These are phyloP conservation scores for Pachyrhizus erosus DNA, from an alignment of 306 rosid species.

Conservation along the genomic window DNA sequence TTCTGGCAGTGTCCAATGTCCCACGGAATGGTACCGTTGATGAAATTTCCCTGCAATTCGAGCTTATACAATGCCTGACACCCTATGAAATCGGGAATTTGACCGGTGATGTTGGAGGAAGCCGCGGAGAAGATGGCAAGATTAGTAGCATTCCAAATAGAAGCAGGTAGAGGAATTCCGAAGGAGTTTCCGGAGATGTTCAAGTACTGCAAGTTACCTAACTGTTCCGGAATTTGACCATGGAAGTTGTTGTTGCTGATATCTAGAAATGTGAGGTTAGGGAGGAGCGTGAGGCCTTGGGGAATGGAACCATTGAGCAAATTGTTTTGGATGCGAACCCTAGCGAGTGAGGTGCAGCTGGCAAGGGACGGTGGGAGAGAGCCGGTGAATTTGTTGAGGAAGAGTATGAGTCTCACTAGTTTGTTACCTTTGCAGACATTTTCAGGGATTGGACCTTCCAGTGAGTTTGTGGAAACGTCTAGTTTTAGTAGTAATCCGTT, in stretches of 20 bases:
- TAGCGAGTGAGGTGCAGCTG: conserved; percentile 62
- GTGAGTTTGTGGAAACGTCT: conserved; percentile 80
- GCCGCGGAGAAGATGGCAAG: conserved; percentile 81
- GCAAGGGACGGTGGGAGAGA: conserved; percentile 58
- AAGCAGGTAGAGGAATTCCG: conserved; percentile 53
- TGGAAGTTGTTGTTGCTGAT: conserved; percentile 74
- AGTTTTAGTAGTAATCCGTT: conserved; percentile 56
- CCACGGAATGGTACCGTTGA: conserved; percentile 80
- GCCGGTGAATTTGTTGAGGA: conserved; percentile 55
- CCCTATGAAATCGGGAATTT: conserved; percentile 78
- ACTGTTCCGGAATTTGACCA: conserved; percentile 68
- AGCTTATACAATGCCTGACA: conserved; percentile 67
- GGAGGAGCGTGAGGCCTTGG: conserved; percentile 58
- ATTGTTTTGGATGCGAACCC: conserved; percentile 83
- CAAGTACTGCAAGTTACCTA: conserved; percentile 66
- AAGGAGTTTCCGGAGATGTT: conserved; percentile 79
- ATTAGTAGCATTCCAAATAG: conserved; percentile 68
- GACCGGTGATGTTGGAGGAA: conserved; percentile 58
- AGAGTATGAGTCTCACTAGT: conserved; percentile 68
- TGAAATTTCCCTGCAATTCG: conserved; percentile 66
- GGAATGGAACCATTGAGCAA: conserved; percentile 74
- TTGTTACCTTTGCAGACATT: conserved; percentile 67
- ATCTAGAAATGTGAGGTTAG: conserved; percentile 71
- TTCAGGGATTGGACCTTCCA: conserved; percentile 78
- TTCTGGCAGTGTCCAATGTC: conserved; percentile 84